Evolutionary conservation across 768 basidiomycete species (phyloP), one percentile per base, ranked within the genome.

Genomic region (Pulveroboletus frians): DNA sequence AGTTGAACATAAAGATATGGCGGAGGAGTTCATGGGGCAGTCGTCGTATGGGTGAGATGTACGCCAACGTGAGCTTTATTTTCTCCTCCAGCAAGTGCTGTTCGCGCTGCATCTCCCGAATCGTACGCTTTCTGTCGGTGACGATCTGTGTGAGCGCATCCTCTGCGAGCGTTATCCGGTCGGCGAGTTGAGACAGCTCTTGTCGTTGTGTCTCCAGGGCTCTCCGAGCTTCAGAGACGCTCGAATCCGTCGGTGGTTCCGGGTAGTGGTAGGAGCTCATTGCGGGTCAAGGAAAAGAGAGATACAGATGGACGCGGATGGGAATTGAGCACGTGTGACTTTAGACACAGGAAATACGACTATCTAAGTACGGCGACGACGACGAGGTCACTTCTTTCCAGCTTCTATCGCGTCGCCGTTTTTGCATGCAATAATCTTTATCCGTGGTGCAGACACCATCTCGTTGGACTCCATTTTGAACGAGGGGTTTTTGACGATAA

Each of bases 341-440:
- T n/a, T n/a, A n/a, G n/a, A n/a, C n/a, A n/a, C n/a, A n/a, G n/a
- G n/a, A n/a, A n/a, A n/a, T n/a, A n/a, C n/a, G n/a, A n/a, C n/a
- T n/a, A n/a, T n/a, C n/a, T n/a, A n/a, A n/a, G n/a, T n/a, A n/a
- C n/a, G 30, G 40, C 20, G 31, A 31, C 40, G 7, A 36, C 38
- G n/a, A 21, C 17, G 15, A 43, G 47, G 48, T 57, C 64, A 88
- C 71, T 90, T 90, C 77, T 89, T 92, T 49, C 80, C 82, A 20
- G 83, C 79, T 58, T 91, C 88, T 39, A 89, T 82, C 15, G 85
- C 88, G 56, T 93, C 92, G 30, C 88, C 91, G 62, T 89, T 90
- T 79, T 97, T 98, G 75, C 95, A 97, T 5, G 96, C 95, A 55
- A 99, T 93, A 51, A 99, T 97, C 76, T 97, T 96, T 69, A 96